These are phyloP conservation scores for Solanum pennellii DNA, from an alignment of 257 asterid genomes.

Conservation along the genomic window DNA sequence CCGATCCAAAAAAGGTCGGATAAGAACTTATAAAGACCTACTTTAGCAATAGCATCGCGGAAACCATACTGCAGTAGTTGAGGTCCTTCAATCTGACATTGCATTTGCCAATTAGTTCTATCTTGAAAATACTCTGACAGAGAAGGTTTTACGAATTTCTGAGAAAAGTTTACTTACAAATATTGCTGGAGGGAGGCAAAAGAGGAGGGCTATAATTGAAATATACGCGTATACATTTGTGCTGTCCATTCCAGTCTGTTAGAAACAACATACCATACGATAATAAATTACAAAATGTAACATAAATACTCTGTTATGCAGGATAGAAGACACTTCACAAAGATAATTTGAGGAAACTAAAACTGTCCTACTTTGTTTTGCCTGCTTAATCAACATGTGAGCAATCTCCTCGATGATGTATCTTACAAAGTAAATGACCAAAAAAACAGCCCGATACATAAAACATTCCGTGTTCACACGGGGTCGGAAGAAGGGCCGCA, in stretches of 20 bases:
- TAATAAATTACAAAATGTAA: neutral
- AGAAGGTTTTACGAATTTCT: neutral
- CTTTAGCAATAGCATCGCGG: slow-evolving; percentile 81
- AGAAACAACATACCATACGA: neutral
- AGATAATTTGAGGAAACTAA: neutral
- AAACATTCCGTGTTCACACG: neutral
- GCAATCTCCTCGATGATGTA: neutral
- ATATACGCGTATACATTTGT: slow-evolving; percentile 84
- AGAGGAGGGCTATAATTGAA: slow-evolving; percentile 57
- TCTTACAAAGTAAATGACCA: neutral
- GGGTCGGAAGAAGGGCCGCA: neutral
- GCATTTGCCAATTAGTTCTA: neutral
- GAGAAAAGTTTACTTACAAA: slow-evolving; percentile 33
- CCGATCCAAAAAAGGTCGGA: slow-evolving; percentile 98
- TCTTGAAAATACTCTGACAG: neutral
- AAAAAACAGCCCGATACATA: neutral
- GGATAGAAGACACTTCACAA: neutral
- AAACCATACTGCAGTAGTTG: slow-evolving; percentile 59
- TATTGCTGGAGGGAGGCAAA: slow-evolving; percentile 86
- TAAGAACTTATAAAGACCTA: slow-evolving; percentile 71
- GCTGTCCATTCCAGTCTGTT: slow-evolving; percentile 87
- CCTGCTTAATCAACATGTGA: neutral
- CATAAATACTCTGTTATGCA: neutral
- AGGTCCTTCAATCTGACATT: slow-evolving; percentile 75
- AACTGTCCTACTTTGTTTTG: neutral